Conservation (phyloP, 805 yeast species). For the Lipomyces japonicus region DNA sequence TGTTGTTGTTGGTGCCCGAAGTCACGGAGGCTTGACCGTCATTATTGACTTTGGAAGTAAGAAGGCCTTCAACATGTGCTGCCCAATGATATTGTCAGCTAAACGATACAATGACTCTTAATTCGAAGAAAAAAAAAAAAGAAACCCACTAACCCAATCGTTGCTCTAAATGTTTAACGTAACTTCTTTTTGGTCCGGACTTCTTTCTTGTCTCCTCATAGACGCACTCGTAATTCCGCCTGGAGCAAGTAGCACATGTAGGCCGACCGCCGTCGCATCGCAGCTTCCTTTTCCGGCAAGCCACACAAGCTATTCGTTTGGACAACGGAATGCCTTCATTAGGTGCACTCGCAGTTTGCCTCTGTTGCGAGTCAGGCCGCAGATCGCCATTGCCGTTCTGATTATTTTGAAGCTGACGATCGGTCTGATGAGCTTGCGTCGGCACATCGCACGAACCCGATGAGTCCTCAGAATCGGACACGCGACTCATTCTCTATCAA, state of each 20-base stretch:
- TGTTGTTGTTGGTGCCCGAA: neutral
- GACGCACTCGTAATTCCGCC: slow-evolving; percentile 33
- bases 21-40: neutral
- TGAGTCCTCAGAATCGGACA: no score
- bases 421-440: neutral
- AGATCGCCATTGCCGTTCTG: neutral
- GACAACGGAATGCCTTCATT: slow-evolving; percentile 7
- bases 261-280: slow-evolving; percentile 38
- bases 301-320: slow-evolving; percentile 33
- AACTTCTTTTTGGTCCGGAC: slow-evolving; percentile 38
- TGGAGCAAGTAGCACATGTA: slow-evolving; percentile 35
- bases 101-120: neutral
- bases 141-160: slow-evolving; percentile 29
- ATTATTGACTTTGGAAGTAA: neutral
- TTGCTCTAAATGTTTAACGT: slow-evolving; percentile 35
- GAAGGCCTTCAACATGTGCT: slow-evolving; percentile 23
- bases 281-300: slow-evolving; percentile 37
- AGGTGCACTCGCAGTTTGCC: neutral
- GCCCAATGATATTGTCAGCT: neutral
- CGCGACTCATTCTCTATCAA: no score
- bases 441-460: no score
- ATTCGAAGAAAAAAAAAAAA: neutral
- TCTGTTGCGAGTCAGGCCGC: neutral
- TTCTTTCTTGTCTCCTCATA: slow-evolving; percentile 34
- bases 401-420: no score